phyloP scores from a whole-genome alignment of 495 filamentous ascomycete genomes.

The Aspergillus sparsus region DNA sequence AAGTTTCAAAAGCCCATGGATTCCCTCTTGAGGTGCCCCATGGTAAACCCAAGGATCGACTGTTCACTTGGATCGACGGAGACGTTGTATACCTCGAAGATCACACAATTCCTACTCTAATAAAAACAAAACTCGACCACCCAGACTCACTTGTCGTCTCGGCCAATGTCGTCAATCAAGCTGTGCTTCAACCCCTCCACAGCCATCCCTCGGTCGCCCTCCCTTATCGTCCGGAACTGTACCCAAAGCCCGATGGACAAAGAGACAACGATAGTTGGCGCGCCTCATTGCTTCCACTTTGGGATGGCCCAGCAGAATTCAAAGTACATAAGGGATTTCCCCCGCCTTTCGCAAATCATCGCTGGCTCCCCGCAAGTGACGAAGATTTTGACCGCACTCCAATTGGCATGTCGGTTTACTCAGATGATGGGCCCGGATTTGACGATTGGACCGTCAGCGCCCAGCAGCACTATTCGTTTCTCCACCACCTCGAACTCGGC shows the following conservation, averaged over 20 bases:
- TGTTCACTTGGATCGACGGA: constrained; percentile 59
- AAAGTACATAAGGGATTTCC: constrained; percentile 28
- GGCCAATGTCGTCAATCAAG: constrained; percentile 55
- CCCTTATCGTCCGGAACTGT: constrained; percentile 42
- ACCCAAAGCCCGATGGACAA: constrained; percentile 20
- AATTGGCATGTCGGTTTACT: constrained; percentile 34
- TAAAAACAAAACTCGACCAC: constrained; percentile 53
- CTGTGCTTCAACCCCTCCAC: constrained; percentile 36
- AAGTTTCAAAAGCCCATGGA: constrained; percentile 23
- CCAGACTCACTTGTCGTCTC: constrained; percentile 51
- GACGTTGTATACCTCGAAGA: constrained; percentile 58
- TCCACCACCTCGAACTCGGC: constrained; percentile 51
- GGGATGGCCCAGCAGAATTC: constrained; percentile 34
- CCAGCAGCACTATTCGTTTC: constrained; percentile 57
- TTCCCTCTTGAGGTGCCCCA: constrained; percentile 23
- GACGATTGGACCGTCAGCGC: constrained; percentile 52
- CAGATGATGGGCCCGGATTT: constrained; percentile 37
- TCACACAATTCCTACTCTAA: constrained; percentile 52
- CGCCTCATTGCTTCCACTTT: constrained; percentile 31
- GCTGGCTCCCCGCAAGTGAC: constrained; percentile 33
- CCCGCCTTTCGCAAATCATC: constrained; percentile 32
- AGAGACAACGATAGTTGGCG: constrained; percentile 31
- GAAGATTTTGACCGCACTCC: constrained; percentile 30
- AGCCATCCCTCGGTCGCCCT: constrained; percentile 37
- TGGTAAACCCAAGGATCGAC: constrained; percentile 28